These are phyloP conservation scores for Phylloporus gajari DNA, from an alignment of 1,284 basidiomycete species.

Conservation along the genomic window DNA sequence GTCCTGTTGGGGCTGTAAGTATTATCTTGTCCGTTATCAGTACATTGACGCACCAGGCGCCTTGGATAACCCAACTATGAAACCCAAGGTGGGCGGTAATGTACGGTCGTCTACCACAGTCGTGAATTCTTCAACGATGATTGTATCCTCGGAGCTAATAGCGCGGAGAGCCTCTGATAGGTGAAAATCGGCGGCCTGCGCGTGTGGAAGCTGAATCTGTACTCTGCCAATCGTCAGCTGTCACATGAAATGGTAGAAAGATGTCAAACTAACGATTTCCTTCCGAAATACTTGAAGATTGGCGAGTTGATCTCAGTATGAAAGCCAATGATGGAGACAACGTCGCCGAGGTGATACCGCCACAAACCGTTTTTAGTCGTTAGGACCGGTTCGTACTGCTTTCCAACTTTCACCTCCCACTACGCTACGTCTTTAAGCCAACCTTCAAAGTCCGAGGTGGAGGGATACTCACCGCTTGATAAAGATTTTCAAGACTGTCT, in stretches of 20 bases:
- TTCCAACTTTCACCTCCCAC: conserved; percentile 35
- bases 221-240: too few relatives aligned
- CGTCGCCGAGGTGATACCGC: conserved; percentile 35
- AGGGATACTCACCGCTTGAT: too few relatives aligned
- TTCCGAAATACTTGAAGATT: conserved; percentile 17
- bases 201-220: conserved; percentile 13
- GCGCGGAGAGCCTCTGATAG: conserved; percentile 17
- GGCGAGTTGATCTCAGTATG: conserved; percentile 13
- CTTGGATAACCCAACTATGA: too few relatives aligned
- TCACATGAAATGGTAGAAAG: not conserved
- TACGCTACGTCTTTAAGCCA: conserved; percentile 2
- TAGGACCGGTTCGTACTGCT: not conserved
- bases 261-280: conserved; percentile 1
- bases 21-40: not conserved
- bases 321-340: conserved; percentile 29
- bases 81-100: too few relatives aligned
- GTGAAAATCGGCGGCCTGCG: conserved; percentile 18
- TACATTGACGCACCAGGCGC: too few relatives aligned
- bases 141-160: conserved; percentile 7
- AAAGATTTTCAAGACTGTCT: too few relatives aligned
- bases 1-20: conserved; percentile 15
- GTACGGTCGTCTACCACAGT: not conserved
- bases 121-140: conserved; percentile 28
- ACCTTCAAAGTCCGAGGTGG: conserved; percentile 15
- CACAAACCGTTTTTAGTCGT: conserved; percentile 38